A percentile compares a stretch with the other conserved stretches of the same genome.
Conservation (phyloP, 805 yeast species). For the Kluyveromyces lactis region DNA sequence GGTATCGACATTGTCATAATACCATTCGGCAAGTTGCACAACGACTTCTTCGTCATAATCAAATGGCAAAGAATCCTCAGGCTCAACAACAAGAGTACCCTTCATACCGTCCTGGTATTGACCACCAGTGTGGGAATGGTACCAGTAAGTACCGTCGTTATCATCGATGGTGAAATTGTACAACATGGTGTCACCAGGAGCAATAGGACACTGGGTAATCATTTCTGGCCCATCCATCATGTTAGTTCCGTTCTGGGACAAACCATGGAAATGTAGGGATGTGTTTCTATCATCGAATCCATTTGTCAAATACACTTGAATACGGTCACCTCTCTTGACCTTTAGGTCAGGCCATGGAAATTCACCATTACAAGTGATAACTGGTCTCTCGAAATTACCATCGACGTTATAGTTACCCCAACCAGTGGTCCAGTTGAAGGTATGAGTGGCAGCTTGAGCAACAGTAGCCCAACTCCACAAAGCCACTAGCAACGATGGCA, state of each 20-base stretch:
- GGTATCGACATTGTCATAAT: constrained; percentile 50
- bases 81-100: constrained; percentile 60
- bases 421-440: constrained; percentile 55
- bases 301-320: constrained; percentile 65
- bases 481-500: neutral
- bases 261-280: constrained; percentile 87
- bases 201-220: constrained; percentile 75
- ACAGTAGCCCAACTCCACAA: constrained; percentile 2
- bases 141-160: constrained; percentile 78
- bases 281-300: constrained; percentile 53
- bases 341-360: constrained; percentile 85
- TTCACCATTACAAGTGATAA: constrained; percentile 38
- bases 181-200: constrained; percentile 54
- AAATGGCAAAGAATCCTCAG: constrained; percentile 47
- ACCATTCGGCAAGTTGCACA: constrained; percentile 78
- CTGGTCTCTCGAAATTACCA: constrained; percentile 32
- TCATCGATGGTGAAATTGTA: constrained; percentile 63
- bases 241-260: constrained; percentile 61
- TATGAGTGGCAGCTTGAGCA: constrained; percentile 37
- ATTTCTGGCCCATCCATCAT: constrained; percentile 78
- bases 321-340: constrained; percentile 72
- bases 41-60: constrained; percentile 74
- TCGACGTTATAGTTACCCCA: constrained; percentile 43
- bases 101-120: constrained; percentile 76
- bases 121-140: constrained; percentile 69